Evolutionary conservation across 108 stramenopile species (phyloP), one percentile per base, ranked within the genome.

Genomic region (Skeletonema tropicum): DNA sequence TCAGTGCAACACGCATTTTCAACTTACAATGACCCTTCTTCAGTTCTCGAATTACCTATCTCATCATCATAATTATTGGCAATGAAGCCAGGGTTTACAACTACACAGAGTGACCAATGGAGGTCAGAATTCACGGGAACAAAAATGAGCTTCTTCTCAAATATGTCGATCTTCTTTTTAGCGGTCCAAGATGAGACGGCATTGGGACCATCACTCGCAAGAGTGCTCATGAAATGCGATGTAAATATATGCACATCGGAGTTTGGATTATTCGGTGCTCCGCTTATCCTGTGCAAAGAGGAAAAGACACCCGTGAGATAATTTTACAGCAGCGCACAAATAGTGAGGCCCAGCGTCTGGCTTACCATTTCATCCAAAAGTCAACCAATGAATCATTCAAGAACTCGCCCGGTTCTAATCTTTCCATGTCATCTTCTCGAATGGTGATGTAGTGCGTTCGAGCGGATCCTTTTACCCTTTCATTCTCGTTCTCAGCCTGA

Each of bases 21-120:
- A n/a, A 48, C 79, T 74, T 70, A 80, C 79, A 74, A 82, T 52
- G 80, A 61, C 33, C 64, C 66, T 61, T 75, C 52, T 12, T 63
- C 35, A 9, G 36, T 38, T 35, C 61, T 45, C 14, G 17, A 38
- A 13, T 57, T 10, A 8, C 2, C 9, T 0, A 25, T 23, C 52
- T 65, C 39, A 25, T 62, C 19, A 32, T 63, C 65, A 19, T 15
- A 65, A 21, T 38, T 35, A 49, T 73, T 74, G 9, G 57, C 45
- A 57, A 96, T 86, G 0, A 48, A 42, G 13, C 94, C 94, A 23
- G 97, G 97, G 78, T 98, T 97, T 60, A 92, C 90, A 49, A 97
- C 86, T 42, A 96, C 94, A 61, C 93, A 95, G 7, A 99, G 85
- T 25, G 94, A 96, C 98, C 98, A 99, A 82, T 99, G 98, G 42